phyloP scores from a whole-genome alignment of 768 basidiomycete genomes.

The Lactarius sp. region DNA sequence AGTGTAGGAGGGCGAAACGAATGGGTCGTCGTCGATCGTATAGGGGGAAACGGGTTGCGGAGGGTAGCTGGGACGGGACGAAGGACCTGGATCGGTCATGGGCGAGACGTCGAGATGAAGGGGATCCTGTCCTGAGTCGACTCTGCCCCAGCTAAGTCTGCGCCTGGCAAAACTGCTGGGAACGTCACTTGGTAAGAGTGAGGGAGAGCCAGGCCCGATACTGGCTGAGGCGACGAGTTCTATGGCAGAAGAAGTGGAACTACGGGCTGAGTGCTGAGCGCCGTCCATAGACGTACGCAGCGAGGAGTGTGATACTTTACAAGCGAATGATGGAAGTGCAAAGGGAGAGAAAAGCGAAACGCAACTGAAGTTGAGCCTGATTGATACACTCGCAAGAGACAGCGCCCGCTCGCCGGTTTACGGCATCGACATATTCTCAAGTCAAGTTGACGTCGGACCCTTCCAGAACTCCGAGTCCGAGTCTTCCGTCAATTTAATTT shows the following conservation, averaged over 20 bases:
- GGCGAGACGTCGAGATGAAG: conserved; percentile 37
- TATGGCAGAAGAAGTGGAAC: conserved; percentile 52
- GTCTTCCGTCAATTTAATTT: too few species aligned
- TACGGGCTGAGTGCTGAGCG: conserved; percentile 11
- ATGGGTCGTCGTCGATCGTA: conserved; percentile 43
- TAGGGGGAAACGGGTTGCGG: conserved; percentile 12
- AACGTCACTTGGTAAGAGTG: conserved; percentile 34
- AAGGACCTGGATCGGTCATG: conserved; percentile 28
- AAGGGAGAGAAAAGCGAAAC: too few species aligned
- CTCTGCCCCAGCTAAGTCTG: conserved; percentile 53
- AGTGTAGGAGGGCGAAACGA: conserved; percentile 35
- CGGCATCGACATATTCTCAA: too few species aligned
- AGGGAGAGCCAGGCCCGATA: conserved; percentile 51
- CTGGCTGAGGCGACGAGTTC: conserved; percentile 47
- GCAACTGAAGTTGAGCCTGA: too few species aligned
- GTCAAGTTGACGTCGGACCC: too few species aligned
- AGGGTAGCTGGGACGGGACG: background rate
- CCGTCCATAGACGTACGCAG: too few species aligned
- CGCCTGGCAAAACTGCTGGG: conserved; percentile 40
- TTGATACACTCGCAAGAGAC: too few species aligned
- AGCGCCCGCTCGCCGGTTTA: too few species aligned
- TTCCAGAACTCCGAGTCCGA: too few species aligned
- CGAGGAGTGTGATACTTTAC: too few species aligned
- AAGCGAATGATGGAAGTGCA: too few species aligned
- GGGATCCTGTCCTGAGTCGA: conserved; percentile 45